Conservation (phyloP, 192 early-diverging fungal genomes). For the Chytriomyces sp. region DNA sequence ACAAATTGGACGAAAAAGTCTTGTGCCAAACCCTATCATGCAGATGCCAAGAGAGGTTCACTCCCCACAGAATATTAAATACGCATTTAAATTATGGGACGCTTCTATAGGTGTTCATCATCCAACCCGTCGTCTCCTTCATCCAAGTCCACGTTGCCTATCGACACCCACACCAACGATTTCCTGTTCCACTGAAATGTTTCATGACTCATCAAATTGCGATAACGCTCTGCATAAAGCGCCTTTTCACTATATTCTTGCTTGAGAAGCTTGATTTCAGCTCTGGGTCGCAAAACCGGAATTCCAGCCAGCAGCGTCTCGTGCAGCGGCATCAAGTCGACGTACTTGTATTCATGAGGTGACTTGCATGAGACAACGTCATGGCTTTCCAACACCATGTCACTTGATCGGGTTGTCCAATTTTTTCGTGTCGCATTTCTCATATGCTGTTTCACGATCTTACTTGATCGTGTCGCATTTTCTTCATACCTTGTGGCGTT, state of each 20-base stretch:
- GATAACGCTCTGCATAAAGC: neutral
- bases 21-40: no score
- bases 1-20: no score
- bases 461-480: no score
- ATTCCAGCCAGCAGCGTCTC: constrained; percentile 16
- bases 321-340: constrained; percentile 12
- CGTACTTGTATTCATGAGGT: constrained; percentile 7
- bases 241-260: constrained; percentile 30
- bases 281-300: constrained; percentile 4
- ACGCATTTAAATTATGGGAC: no score
- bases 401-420: no score
- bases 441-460: no score
- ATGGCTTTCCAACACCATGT: neutral
- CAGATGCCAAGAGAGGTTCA: no score
- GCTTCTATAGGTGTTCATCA: no score
- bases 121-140: no score
- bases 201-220: neutral
- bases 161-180: neutral
- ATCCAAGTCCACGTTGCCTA: neutral
- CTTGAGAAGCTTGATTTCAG: constrained; percentile 4
- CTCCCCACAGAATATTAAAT: no score
- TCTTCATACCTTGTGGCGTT: no score
- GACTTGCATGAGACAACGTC: neutral
- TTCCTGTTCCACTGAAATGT: neutral
- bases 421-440: no score